phyloP scores from a whole-genome alignment of 345 rosid genomes.

The Garcia nutans region DNA sequence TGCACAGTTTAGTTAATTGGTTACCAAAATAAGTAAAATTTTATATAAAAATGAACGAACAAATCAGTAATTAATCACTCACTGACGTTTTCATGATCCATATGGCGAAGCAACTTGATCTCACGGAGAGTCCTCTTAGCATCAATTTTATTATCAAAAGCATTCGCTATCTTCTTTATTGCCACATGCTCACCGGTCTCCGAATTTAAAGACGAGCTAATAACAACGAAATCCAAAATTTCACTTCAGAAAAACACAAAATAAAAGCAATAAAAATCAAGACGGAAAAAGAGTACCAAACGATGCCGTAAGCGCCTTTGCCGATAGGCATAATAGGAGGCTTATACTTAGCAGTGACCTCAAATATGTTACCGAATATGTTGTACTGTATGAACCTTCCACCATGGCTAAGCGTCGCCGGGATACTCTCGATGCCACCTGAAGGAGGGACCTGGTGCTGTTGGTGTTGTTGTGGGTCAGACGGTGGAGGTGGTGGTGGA shows the following conservation, averaged over 20 bases:
- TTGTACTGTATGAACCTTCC: slow-evolving; percentile 95
- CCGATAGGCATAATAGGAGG: slow-evolving; percentile 99
- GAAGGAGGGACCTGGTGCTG: slow-evolving; percentile 26
- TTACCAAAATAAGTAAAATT: too few relatives aligned
- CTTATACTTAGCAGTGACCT: slow-evolving; percentile 94
- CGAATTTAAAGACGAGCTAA: slow-evolving; percentile 67
- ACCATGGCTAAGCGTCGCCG: slow-evolving; percentile 85
- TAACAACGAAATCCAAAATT: background rate
- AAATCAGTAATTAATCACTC: slow-evolving; percentile 30
- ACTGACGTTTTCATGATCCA: slow-evolving; percentile 95
- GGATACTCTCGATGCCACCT: slow-evolving; percentile 68
- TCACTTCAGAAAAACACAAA: background rate
- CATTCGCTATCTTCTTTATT: slow-evolving; percentile 79
- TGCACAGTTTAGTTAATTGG: background rate
- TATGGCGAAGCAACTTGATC: slow-evolving; percentile 94
- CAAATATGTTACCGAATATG: slow-evolving; percentile 92
- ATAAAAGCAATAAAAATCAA: background rate
- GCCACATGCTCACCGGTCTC: slow-evolving; percentile 83
- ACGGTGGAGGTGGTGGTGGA: slow-evolving; percentile 2
- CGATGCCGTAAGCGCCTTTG: slow-evolving; percentile 98
- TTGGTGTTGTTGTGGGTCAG: background rate
- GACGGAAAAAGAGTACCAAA: slow-evolving; percentile 51
- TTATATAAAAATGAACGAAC: background rate
- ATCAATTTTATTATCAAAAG: slow-evolving; percentile 71
- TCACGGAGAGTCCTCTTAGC: slow-evolving; percentile 97